Base-by-base conservation (phyloP, 1,284 basidiomycete species). In the Tilletia horrida region DNA sequence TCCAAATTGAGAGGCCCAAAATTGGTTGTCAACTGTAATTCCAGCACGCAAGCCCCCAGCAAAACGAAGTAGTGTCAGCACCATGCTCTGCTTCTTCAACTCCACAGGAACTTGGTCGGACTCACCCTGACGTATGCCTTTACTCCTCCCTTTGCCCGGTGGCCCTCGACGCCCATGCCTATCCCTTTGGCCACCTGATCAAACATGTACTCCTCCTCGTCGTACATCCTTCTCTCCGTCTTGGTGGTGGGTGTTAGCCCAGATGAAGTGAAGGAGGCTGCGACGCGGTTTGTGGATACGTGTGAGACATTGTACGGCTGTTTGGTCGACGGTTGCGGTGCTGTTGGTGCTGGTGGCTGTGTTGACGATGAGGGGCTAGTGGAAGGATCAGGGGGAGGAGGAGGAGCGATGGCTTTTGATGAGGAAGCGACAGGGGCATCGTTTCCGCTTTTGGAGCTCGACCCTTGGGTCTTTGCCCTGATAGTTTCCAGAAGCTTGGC, bases 241-340 rank as follows among this genome's bases (percentile, higher is more conserved):
- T 85, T 85, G 4, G 88, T 88, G 66, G 89, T 88, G 4, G 93
- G 90, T 72, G 91, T 91, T 55, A 94, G 86, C 0, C 92, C 89
- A 0, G 95, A 97, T 2, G 91, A 93, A 0, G 96, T 99, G 62
- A 98, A 84, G 1, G 92, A 92, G 1, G 95, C 95, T 31, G 94
- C 93, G 0, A 92, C 87, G 57, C 90, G 85, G n/a, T 94, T 94
- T 42, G 87, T 93, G n/a, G 61, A 62, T 2, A 62, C 61, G 40
- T 21, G 35, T 14, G 40, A 44, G 7, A 47, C 40, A 42, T 43
- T 47, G 44, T 43, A 62, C 23, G 61, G n/a, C 14, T 64, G 63
- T n/a, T 62, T 40, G 7, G 31, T 18, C 8, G 40, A 8, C 18
- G 16, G 40, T n/a, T 42, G n/a, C 61, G n/a, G n/a, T n/a, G n/a